Conservation (phyloP, 2,329 filamentous ascomycete species). For the Nigrospora oryzae region DNA sequence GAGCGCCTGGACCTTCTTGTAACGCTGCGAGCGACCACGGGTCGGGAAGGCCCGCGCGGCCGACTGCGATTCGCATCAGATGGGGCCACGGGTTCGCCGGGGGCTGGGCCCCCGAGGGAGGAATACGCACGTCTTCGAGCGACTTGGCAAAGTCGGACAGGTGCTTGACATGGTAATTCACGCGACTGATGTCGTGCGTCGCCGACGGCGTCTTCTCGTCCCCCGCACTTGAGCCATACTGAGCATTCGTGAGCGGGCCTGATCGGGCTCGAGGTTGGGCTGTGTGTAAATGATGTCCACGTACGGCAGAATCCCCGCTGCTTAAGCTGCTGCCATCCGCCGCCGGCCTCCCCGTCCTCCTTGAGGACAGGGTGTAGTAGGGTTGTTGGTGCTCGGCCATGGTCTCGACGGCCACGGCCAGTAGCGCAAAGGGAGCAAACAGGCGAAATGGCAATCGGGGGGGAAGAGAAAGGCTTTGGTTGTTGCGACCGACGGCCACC, state of each 20-base stretch:
- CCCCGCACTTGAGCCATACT: slow-evolving; percentile 35
- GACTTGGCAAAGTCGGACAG: slow-evolving; percentile 44
- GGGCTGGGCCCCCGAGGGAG: background rate
- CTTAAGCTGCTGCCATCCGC: slow-evolving; percentile 35
- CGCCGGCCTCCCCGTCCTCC: slow-evolving; percentile 36
- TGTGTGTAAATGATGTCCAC: slow-evolving; percentile 19
- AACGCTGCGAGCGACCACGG: slow-evolving; percentile 42
- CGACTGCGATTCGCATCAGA: slow-evolving; percentile 27
- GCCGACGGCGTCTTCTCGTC: slow-evolving; percentile 29
- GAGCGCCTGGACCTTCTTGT: slow-evolving; percentile 45
- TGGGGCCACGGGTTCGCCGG: background rate
- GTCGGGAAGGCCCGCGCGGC: slow-evolving; percentile 49
- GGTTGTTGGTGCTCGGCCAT: slow-evolving; percentile 34
- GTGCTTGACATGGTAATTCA: slow-evolving; percentile 50
- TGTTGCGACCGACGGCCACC: background rate
- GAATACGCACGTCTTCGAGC: slow-evolving; percentile 40
- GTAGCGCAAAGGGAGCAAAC: background rate
- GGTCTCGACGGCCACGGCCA: background rate
- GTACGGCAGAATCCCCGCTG: slow-evolving; percentile 39
- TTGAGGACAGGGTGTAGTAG: slow-evolving; percentile 37
- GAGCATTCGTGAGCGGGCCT: slow-evolving; percentile 23
- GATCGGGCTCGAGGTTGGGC: slow-evolving; percentile 13
- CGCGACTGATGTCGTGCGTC: slow-evolving; percentile 49
- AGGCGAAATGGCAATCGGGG: background rate
- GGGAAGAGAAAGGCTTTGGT: background rate